phyloP scores from a whole-genome alignment of 345 rosid genomes.

The Salix brachista region DNA sequence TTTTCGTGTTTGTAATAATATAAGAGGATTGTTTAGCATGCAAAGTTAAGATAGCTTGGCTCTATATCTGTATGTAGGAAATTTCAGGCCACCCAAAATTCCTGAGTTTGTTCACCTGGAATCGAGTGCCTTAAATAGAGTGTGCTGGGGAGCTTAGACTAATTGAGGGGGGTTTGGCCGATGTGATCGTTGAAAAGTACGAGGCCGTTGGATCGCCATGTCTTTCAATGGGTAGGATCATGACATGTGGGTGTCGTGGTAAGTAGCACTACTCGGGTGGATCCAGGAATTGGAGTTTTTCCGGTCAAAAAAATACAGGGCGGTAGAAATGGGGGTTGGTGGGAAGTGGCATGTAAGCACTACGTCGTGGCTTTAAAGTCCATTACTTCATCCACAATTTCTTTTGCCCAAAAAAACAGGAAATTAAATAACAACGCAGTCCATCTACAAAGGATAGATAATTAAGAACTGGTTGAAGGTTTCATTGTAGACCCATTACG shows the following conservation, averaged over 20 bases:
- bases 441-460: no score
- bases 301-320: background rate
- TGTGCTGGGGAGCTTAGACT: no score
- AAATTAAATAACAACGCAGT: background rate
- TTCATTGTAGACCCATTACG: no score
- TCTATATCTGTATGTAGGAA: background rate
- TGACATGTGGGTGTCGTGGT: constrained; percentile 3
- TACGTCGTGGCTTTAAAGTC: background rate
- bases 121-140: constrained; percentile 26
- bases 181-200: constrained; percentile 36
- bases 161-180: constrained; percentile 27
- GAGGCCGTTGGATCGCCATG: constrained; percentile 28
- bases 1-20: no score
- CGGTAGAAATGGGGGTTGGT: background rate
- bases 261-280: background rate
- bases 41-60: no score
- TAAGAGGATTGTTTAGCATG: no score
- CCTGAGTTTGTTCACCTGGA: constrained; percentile 7
- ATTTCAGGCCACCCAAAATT: constrained; percentile 21
- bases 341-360: background rate
- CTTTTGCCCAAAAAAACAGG: background rate
- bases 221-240: constrained; percentile 1
- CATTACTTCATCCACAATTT: background rate
- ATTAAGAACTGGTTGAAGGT: no score
- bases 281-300: background rate